These are phyloP conservation scores for Rhynchosporium graminicola DNA, from an alignment of 2,329 filamentous ascomycete species.

Conservation along the genomic window DNA sequence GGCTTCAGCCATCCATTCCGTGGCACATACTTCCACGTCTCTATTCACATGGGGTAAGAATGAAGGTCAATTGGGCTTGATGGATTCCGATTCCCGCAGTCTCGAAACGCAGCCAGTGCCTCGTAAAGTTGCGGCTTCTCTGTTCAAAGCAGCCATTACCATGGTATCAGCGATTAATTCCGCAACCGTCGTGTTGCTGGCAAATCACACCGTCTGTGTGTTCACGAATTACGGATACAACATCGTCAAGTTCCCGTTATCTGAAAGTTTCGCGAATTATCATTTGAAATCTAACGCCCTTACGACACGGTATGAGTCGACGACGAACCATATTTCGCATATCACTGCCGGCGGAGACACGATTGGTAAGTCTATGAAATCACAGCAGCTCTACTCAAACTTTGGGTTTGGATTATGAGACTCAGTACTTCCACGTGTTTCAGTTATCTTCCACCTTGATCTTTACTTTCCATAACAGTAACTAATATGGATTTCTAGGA, in stretches of 20 bases:
- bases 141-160: slow-evolving; percentile 70
- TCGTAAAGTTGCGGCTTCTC: slow-evolving; percentile 82
- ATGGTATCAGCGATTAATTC: slow-evolving; percentile 87
- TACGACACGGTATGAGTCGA: slow-evolving; percentile 64
- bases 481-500: slow-evolving; percentile 40
- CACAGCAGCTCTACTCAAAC: no score
- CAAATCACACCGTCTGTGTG: slow-evolving; percentile 86
- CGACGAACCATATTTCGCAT: slow-evolving; percentile 68
- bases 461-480: not conserved
- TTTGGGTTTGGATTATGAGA: not conserved
- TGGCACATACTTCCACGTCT: slow-evolving; percentile 77
- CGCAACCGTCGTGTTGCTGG: slow-evolving; percentile 81
- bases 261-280: slow-evolving; percentile 69
- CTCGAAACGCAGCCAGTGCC: slow-evolving; percentile 81
- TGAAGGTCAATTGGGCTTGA: slow-evolving; percentile 86
- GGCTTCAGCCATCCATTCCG: slow-evolving; percentile 88
- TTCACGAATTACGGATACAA: slow-evolving; percentile 96
- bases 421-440: not conserved
- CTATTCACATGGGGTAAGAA: slow-evolving; percentile 96
- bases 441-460: not conserved
- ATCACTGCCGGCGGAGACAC: slow-evolving; percentile 87
- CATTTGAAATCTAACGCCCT: slow-evolving; percentile 67
- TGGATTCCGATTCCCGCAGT: slow-evolving; percentile 92
- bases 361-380: slow-evolving; percentile 52
- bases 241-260: slow-evolving; percentile 78